Base-by-base conservation (phyloP, 1,284 basidiomycete genomes). In the Polyporus tsugae region DNA sequence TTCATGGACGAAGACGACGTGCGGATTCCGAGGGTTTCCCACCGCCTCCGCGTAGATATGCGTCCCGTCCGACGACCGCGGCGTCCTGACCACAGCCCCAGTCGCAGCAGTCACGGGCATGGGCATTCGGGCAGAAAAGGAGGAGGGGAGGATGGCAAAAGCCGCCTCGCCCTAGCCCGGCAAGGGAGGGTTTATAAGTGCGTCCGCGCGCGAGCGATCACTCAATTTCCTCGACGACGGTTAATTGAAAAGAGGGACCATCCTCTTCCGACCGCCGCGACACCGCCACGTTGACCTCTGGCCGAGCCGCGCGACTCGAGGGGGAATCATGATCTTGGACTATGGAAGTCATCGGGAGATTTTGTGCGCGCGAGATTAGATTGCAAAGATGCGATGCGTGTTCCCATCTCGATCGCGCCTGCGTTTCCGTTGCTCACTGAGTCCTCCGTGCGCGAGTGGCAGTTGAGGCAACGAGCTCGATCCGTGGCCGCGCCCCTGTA, bases 1-100 rank as follows among this genome's bases (percentile, higher is more conserved):
- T 17, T 81, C 82, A 71, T 83, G 82, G 17, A 83, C 76, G 68
- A 84, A 80, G 36, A 84, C 76, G 35, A 83, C 70, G n/a, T 76
- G 72, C 2, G 81, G 81, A 42, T 82, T 81, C 19, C 71, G 69
- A 2, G 77, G 74, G 69, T 82, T 75, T 35, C 83, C 82, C 22
- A 76, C 65, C 10, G 81, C 83, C 66, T 84, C 80, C 38, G 82
- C 79, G 61, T 76, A 71, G 35, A 77, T 73, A 17, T 53, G 33
- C 0, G 71, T 74, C 25, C 75, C 76, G 58, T 77, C 76, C 42
- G 70, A 53, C 15, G 76, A 77, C 35, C 46, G 58, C 6, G 75
- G 44, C 19, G 63, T 68, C 55, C 69, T 75, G 63, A 70, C 60
- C 29, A 66, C 62, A 33, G 44, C 44, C n/a, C 44, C 44, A 10